Conservation (phyloP, 192 early-diverging fungal genomes). For the Coemansia sp. region DNA sequence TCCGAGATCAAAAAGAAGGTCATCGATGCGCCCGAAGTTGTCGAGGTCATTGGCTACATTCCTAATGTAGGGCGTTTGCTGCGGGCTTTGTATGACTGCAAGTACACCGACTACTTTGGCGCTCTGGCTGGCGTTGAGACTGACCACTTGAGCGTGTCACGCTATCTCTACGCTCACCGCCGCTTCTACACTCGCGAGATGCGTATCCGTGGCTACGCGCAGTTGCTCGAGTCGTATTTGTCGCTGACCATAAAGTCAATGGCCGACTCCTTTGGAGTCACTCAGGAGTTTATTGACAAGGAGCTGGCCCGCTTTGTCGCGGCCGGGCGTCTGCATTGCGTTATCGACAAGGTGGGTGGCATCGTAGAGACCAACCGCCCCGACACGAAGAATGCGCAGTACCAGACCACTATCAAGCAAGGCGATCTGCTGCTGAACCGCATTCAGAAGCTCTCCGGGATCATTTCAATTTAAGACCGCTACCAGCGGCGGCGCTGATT, state of each 20-base stretch:
- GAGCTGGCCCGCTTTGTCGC: slow-evolving; percentile 95
- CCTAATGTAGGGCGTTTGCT: slow-evolving; percentile 79
- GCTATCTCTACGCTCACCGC: slow-evolving; percentile 82
- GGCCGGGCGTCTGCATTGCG: slow-evolving; percentile 92
- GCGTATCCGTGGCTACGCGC: slow-evolving; percentile 95
- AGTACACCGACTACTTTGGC: slow-evolving; percentile 90
- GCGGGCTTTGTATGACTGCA: slow-evolving; percentile 84
- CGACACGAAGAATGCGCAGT: slow-evolving; percentile 98
- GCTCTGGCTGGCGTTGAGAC: slow-evolving; percentile 82
- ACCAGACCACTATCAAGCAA: slow-evolving; percentile 93
- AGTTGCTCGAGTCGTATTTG: slow-evolving; percentile 91
- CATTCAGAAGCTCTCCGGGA: slow-evolving; percentile 91
- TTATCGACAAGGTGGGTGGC: slow-evolving; percentile 98
- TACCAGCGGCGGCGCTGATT: neutral
- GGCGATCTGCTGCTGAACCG: slow-evolving; percentile 92
- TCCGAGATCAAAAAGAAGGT: slow-evolving; percentile 95
- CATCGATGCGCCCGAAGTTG: slow-evolving; percentile 90
- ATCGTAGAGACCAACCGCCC: slow-evolving; percentile 97
- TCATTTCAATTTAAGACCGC: slow-evolving; percentile 85
- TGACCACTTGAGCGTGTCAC: slow-evolving; percentile 64
- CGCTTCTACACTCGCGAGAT: slow-evolving; percentile 96
- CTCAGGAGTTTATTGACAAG: slow-evolving; percentile 92
- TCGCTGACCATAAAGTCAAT: slow-evolving; percentile 91
- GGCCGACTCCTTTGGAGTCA: slow-evolving; percentile 95
- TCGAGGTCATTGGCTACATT: slow-evolving; percentile 90